These are phyloP conservation scores for Penicillium sclerotiorum DNA, from an alignment of 2,329 filamentous ascomycete species.

Conservation along the genomic window DNA sequence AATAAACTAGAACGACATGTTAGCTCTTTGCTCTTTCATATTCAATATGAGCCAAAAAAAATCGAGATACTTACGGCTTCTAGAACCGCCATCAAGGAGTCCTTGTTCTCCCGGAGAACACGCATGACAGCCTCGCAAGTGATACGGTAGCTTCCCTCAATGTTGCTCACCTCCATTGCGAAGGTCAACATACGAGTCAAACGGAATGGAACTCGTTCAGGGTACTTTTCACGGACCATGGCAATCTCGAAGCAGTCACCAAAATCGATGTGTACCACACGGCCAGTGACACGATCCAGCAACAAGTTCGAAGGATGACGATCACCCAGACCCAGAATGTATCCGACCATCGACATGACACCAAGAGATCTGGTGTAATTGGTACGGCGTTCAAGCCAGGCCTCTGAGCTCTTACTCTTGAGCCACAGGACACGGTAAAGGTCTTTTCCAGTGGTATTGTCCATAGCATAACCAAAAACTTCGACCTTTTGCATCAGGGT, in stretches of 20 bases:
- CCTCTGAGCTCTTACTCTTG: constrained; percentile 97
- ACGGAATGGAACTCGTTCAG: constrained; percentile 95
- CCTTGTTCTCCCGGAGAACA: constrained; percentile 93
- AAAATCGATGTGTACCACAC: constrained; percentile 98
- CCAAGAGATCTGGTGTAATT: constrained; percentile 97
- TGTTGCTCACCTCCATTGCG: constrained; percentile 99
- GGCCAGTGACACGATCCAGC: constrained; percentile 92
- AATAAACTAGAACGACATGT: constrained; percentile 71
- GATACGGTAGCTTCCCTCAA: constrained; percentile 96
- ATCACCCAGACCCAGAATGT: constrained; percentile 95
- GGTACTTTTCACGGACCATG: constrained; percentile 99
- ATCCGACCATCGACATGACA: constrained; percentile 99
- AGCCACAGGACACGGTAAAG: constrained; percentile 97
- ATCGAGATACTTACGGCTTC: constrained; percentile 74
- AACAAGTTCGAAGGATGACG: constrained; percentile 97
- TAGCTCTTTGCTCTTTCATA: constrained; percentile 15
- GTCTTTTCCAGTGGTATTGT: constrained; percentile 98
- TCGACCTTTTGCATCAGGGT: constrained; percentile 99
- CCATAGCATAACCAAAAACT: constrained; percentile 97
- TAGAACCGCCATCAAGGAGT: constrained; percentile 95
- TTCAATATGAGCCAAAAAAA: neutral
- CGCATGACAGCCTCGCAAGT: constrained; percentile 99
- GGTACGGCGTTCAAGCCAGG: constrained; percentile 96
- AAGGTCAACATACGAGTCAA: constrained; percentile 98
- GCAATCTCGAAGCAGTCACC: constrained; percentile 99